phyloP scores from a whole-genome alignment of 805 yeast genomes.

The Wickerhamiella hasegawae region DNA sequence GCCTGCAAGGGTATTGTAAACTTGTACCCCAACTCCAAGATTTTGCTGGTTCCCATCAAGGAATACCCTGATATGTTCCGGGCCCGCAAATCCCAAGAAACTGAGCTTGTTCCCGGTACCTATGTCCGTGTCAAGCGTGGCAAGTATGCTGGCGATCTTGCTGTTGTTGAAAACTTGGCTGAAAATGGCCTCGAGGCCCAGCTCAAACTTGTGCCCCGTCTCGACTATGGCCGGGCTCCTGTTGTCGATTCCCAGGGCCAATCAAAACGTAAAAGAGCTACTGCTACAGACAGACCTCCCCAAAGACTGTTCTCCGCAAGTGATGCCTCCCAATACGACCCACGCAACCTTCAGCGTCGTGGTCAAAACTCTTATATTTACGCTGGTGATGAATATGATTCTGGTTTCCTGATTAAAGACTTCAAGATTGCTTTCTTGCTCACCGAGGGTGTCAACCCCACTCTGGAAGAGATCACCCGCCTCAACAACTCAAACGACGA shows the following conservation, averaged over 20 bases:
- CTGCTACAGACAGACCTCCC: constrained; percentile 59
- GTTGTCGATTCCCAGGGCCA: constrained; percentile 25
- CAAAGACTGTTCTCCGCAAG: constrained; percentile 76
- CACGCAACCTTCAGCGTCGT: constrained; percentile 43
- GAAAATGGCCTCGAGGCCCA: constrained; percentile 95
- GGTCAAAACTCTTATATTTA: constrained; percentile 49
- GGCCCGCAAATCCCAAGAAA: constrained; percentile 76
- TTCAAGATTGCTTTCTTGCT: constrained; percentile 69
- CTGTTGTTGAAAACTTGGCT: constrained; percentile 79
- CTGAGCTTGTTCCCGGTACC: constrained; percentile 78
- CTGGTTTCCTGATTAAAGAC: constrained; percentile 78
- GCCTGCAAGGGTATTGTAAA: constrained; percentile 85
- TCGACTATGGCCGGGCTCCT: constrained; percentile 62
- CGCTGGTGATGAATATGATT: constrained; percentile 74
- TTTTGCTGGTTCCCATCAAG: constrained; percentile 74
- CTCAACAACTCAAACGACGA: constrained; percentile 67
- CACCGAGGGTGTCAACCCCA: constrained; percentile 67
- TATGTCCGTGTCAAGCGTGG: constrained; percentile 87
- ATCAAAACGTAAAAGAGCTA: constrained; percentile 39
- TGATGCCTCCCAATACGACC: constrained; percentile 77
- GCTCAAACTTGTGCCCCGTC: constrained; percentile 79
- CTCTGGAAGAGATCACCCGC: constrained; percentile 51
- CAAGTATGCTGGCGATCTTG: constrained; percentile 81
- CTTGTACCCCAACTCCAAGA: constrained; percentile 55
- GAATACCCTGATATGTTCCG: constrained; percentile 88